These are phyloP conservation scores for Raphanus hybrid DNA, from an alignment of 441 rosid genomes.

Conservation along the genomic window DNA sequence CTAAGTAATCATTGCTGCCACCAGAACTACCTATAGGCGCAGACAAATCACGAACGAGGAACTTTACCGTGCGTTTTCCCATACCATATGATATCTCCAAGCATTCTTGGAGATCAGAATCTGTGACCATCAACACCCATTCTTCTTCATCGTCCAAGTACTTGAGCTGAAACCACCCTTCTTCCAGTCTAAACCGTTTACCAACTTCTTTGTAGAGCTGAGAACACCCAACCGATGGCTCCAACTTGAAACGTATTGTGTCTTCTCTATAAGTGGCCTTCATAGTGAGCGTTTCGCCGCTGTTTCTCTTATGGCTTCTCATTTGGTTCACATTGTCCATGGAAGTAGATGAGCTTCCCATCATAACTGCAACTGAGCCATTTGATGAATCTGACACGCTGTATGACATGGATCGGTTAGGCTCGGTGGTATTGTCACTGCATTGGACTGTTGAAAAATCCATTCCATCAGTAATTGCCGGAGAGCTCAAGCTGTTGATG, in stretches of 20 bases:
- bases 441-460: conserved; percentile 26
- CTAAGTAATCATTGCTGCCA: conserved; percentile 54
- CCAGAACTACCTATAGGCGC: conserved; percentile 69
- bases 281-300: conserved; percentile 48
- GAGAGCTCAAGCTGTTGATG: not conserved
- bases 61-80: conserved; percentile 65
- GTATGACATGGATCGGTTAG: conserved; percentile 33
- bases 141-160: conserved; percentile 95
- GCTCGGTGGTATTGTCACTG: no score
- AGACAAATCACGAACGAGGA: conserved; percentile 67
- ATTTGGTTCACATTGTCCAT: conserved; percentile 51
- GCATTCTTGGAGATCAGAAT: conserved; percentile 87
- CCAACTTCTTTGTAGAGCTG: conserved; percentile 79
- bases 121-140: conserved; percentile 84
- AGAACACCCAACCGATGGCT: conserved; percentile 58
- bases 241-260: conserved; percentile 78
- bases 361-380: conserved; percentile 58
- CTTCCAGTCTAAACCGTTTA: conserved; percentile 65
- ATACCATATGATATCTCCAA: conserved; percentile 63
- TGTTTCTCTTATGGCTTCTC: conserved; percentile 36
- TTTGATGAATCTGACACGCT: conserved; percentile 58
- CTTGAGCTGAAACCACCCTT: conserved; percentile 77
- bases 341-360: conserved; percentile 61
- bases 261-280: conserved; percentile 80
- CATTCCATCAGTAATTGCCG: conserved; percentile 40